Conservation (phyloP, 305 asterid species). For the Ajuga reptans region DNA sequence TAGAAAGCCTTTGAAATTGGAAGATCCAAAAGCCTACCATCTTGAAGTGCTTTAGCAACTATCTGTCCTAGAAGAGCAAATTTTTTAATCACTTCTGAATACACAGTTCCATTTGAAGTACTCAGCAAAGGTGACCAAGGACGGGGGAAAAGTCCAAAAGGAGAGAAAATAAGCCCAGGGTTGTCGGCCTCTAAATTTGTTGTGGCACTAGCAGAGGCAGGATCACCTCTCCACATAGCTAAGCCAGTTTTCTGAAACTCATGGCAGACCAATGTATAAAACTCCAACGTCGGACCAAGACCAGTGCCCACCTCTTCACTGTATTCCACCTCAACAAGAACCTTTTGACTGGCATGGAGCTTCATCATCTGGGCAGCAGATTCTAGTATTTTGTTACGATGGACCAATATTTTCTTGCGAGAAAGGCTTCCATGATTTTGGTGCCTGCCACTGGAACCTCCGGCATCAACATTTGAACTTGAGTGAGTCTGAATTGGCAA, state of each 20-base stretch:
- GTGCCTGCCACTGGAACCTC: slow-evolving; percentile 42
- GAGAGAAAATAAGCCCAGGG: slow-evolving; percentile 38
- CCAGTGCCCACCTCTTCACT: slow-evolving; percentile 96
- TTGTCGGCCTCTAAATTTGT: slow-evolving; percentile 30
- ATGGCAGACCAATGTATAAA: slow-evolving; percentile 72
- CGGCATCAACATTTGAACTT: slow-evolving; percentile 29
- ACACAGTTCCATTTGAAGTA: slow-evolving; percentile 31
- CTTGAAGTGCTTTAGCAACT: slow-evolving; percentile 87
- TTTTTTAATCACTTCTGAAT: slow-evolving; percentile 54
- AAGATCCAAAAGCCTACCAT: slow-evolving; percentile 86
- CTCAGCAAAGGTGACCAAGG: slow-evolving; percentile 62
- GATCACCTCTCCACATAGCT: slow-evolving; percentile 86
- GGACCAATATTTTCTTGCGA: slow-evolving; percentile 71
- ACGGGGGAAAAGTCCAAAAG: slow-evolving; percentile 81
- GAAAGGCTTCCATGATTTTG: slow-evolving; percentile 36
- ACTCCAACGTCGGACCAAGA: slow-evolving; percentile 92
- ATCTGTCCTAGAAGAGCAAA: slow-evolving; percentile 73
- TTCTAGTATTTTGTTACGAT: slow-evolving; percentile 63
- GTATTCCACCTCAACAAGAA: slow-evolving; percentile 77
- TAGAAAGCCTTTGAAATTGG: slow-evolving; percentile 86
- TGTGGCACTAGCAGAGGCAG: slow-evolving; percentile 20
- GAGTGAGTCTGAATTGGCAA: slow-evolving; percentile 36
- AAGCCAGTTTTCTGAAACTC: slow-evolving; percentile 79
- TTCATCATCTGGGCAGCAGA: slow-evolving; percentile 83
- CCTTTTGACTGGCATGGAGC: slow-evolving; percentile 46